Base-by-base conservation (phyloP, 1,284 basidiomycete species). In the Schizopora paradoxa region DNA sequence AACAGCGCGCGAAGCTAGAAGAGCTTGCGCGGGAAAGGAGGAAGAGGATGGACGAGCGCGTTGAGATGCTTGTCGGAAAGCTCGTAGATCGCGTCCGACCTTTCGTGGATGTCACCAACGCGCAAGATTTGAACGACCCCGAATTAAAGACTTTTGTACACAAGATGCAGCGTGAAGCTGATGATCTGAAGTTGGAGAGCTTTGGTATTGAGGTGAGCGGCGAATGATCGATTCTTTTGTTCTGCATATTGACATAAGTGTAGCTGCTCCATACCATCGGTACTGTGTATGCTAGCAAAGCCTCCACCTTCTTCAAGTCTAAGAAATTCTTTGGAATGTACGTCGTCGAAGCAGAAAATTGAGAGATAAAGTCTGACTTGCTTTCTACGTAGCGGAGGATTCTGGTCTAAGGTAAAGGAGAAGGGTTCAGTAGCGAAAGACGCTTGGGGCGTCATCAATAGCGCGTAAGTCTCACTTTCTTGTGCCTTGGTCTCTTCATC, bases 121-220 rank as follows among this genome's bases (percentile, higher is more conserved):
- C 95, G 1, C 94, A 93, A 6, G 89, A 81, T 16, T 77, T 79
- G 53, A 83, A 87, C 48, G 95, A 98, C 61, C 69, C 82, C 0
- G 95, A 98, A 69, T 91, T 88, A 4, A 64, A 66, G 48, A 72
- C 74, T 16, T 95, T 94, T 60, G 82, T 88, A 63, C 72, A 74
- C 43, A 81, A 76, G 64, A 90, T 97, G 65, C 76, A 69, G 60
- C 72, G 78, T 35, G 96, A 99, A 65, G 92, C 91, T 1, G 92
- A 97, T 54, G 96, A 99, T 69, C 65, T 99, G 59, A 99, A 98
- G 72, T 68, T 98, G 48, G 96, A 99, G 70, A 95, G 91, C 55
- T 99, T 99, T 64, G 96, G 96, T 47, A 84, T 99, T 33, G 95
- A 98, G 78, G 85, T 94, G 54, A 10, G 67, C 63, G 31, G 28